These are phyloP conservation scores for Phalaenopsis hybrid DNA, from an alignment of 116 monocot genomes.

Conservation along the genomic window DNA sequence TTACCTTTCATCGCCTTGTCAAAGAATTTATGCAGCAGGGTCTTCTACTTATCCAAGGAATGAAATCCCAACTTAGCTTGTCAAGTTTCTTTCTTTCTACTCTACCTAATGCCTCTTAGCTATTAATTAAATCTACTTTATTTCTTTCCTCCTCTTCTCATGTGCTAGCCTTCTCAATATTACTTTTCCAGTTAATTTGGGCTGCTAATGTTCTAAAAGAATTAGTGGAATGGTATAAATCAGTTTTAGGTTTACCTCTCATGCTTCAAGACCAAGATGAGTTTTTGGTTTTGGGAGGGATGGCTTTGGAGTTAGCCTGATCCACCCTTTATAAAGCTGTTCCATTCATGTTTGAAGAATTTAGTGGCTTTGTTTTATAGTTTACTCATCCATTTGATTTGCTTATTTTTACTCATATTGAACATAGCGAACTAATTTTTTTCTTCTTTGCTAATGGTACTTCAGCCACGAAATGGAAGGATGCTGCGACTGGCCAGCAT, in stretches of 20 bases:
- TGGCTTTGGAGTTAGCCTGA: background rate
- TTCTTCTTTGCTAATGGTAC: background rate
- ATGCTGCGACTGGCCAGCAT: slow-evolving; percentile 57
- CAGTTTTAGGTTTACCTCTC: background rate
- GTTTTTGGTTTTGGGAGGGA: background rate
- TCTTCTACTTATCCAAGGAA: background rate
- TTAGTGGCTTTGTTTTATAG: background rate
- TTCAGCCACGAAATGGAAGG: slow-evolving; percentile 93
- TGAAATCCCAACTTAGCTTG: background rate
- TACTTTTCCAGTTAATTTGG: too few relatives aligned
- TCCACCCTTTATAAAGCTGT: background rate
- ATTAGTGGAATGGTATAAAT: too few relatives aligned
- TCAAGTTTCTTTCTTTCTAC: too few relatives aligned
- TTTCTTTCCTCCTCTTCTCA: too few relatives aligned
- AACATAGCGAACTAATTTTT: background rate
- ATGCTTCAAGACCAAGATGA: background rate
- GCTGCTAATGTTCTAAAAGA: too few relatives aligned
- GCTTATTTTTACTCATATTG: background rate
- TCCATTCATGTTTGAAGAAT: background rate
- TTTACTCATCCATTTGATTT: background rate
- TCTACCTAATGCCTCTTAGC: too few relatives aligned
- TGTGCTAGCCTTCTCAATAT: too few relatives aligned
- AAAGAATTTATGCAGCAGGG: background rate
- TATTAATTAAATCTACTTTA: too few relatives aligned
- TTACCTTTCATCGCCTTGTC: too few relatives aligned